Evolutionary conservation across 2,329 filamentous ascomycete species (phyloP).

Genomic region (Anisogramma anomala): DNA sequence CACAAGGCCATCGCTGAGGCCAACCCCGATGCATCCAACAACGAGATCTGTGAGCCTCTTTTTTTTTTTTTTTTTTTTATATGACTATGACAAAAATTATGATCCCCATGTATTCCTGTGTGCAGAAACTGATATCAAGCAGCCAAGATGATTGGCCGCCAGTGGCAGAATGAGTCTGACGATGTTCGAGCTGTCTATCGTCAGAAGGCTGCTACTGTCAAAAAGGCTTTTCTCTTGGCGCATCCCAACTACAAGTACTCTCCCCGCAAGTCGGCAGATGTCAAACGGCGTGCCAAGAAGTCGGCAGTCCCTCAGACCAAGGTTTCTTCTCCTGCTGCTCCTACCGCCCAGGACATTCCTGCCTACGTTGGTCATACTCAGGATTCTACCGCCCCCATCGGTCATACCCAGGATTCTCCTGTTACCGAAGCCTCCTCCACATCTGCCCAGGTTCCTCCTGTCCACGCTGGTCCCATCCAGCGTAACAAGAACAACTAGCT

Average conservation of each 20-base stretch:
- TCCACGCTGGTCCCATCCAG: too few species aligned
- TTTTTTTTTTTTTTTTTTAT: not conserved
- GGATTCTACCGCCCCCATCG: too few species aligned
- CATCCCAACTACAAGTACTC: slow-evolving; percentile 30
- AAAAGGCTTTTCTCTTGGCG: slow-evolving; percentile 20
- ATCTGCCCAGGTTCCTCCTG: too few species aligned
- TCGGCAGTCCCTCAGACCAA: too few species aligned
- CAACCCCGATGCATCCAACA: slow-evolving; percentile 28
- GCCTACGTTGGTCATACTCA: too few species aligned
- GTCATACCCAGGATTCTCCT: too few species aligned
- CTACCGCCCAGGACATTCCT: too few species aligned
- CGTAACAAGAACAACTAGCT: too few species aligned
- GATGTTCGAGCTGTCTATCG: slow-evolving; percentile 24
- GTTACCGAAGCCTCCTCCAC: too few species aligned
- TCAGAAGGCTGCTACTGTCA: slow-evolving; percentile 21
- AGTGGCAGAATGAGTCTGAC: slow-evolving; percentile 26
- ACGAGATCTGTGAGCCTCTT: slow-evolving; percentile 34
- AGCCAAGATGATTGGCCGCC: slow-evolving; percentile 27
- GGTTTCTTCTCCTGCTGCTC: too few species aligned
- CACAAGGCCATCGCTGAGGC: slow-evolving; percentile 24
- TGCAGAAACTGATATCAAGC: slow-evolving; percentile 13
- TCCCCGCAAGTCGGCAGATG: slow-evolving; percentile 22
- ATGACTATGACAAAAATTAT: not conserved
- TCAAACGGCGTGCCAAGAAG: slow-evolving; percentile 5
- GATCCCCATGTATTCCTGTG: too few species aligned